Base-by-base conservation (phyloP, 1,284 basidiomycete genomes). In the Papiliotrema nemorosa region DNA sequence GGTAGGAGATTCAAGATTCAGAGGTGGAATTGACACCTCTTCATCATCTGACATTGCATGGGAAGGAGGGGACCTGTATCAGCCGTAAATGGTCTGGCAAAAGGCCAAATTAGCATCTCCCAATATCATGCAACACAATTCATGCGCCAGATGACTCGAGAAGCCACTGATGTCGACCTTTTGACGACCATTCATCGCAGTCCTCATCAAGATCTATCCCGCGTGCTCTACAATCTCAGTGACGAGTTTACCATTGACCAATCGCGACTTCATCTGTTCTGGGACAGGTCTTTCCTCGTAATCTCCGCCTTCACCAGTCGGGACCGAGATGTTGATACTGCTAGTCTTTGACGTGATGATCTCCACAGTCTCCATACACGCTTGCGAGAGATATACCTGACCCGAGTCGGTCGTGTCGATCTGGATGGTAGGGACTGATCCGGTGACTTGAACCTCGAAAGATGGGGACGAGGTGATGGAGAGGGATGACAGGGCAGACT, bases 311-410 rank as follows among this genome's bases (percentile, higher is more conserved):
- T 85, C 85, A 3, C 69, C 70, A 2, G 87, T 84, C 0, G 94
- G 94, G 40, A 98, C 72, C 62, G 84, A 90, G 54, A 98, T 81
- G 75, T 98, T 99, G 75, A 99, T 87, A 27, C 86, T 82, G 67
- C 88, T 92, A 73, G 91, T 96, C 78, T 98, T 97, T 52, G 90
- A 86, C 1, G 93, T 94, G 42, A 92, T 87, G 64, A 99, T 90
- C 76, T 97, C 94, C 2, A 84, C 81, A 10, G 56, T 55, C 41
- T 77, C 74, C 49, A 96, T 78, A 60, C 87, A 87, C 27, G 82
- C 82, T 70, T 87, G 87, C 39, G 90, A 92, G 29, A 99, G 81
- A 76, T 90, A 99, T 58, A 99, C 84, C 72, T 93, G 90, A 9
- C 94, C 96, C 16, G 88, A 89, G 74, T 98, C 96, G 34, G 90